These are phyloP conservation scores for Hypholoma sublateritium DNA, from an alignment of 768 basidiomycete species.

Conservation along the genomic window DNA sequence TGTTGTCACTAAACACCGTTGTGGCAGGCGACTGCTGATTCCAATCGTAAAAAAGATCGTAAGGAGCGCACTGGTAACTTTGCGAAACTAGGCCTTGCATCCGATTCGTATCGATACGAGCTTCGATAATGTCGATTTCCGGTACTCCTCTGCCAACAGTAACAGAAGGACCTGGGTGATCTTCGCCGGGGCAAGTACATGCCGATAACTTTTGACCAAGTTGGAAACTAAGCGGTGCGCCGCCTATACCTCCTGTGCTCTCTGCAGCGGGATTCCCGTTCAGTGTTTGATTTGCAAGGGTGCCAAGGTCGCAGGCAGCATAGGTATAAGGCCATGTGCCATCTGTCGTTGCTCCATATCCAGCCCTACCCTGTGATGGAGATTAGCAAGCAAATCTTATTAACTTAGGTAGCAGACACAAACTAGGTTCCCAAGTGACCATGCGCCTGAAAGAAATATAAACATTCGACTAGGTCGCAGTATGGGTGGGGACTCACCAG, in stretches of 20 bases:
- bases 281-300: conserved; percentile 77
- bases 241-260: conserved; percentile 49
- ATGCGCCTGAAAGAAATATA: conserved; percentile 41
- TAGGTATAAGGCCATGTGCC: conserved; percentile 88
- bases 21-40: conserved; percentile 51
- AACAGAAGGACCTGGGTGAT: conserved; percentile 84
- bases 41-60: conserved; percentile 67
- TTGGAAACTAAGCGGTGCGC: conserved; percentile 65
- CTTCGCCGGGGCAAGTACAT: conserved; percentile 83
- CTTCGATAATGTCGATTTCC: conserved; percentile 92
- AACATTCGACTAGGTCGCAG: not conserved
- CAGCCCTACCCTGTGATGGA: conserved; percentile 66
- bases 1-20: conserved; percentile 47
- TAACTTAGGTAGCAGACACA: conserved; percentile 17
- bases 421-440: conserved; percentile 78
- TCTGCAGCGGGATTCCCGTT: conserved; percentile 60
- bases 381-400: not conserved
- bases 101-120: conserved; percentile 57
- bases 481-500: conserved; percentile 45
- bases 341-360: conserved; percentile 88
- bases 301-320: conserved; percentile 83
- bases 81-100: conserved; percentile 74
- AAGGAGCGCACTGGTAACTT: conserved; percentile 79
- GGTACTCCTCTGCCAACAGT: conserved; percentile 77
- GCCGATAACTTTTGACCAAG: conserved; percentile 86